Conservation (phyloP, 495 filamentous ascomycete genomes). For the Penicillium lividum region DNA sequence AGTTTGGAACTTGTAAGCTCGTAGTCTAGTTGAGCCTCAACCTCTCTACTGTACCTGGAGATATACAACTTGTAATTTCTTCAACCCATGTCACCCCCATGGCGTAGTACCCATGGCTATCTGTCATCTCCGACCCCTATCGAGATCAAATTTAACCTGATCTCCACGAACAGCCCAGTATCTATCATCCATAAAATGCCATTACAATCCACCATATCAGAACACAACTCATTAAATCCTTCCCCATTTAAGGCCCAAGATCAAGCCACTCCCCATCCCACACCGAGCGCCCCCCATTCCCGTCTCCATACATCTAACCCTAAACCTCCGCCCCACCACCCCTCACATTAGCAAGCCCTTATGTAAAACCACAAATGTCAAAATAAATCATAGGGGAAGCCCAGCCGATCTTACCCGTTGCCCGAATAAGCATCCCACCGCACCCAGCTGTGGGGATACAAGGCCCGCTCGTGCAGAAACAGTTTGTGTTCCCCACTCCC, state of each 20-base stretch:
- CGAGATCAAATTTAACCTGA: no score
- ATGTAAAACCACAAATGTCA: neutral
- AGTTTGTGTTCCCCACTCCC: neutral
- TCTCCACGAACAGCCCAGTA: no score
- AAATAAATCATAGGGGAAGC: no score
- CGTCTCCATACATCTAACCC: neutral
- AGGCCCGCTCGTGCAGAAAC: neutral
- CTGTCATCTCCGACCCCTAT: no score
- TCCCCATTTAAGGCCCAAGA: neutral
- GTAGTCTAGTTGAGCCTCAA: neutral
- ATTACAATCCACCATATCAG: neutral
- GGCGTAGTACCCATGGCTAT: no score
- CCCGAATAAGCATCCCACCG: neutral
- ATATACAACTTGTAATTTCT: no score
- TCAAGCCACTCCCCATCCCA: neutral
- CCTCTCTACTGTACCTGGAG: no score
- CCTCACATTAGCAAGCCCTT: neutral
- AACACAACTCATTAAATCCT: neutral
- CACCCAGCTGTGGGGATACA: neutral
- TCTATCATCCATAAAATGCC: neutral
- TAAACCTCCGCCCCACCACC: constrained; percentile 10
- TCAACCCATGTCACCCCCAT: no score
- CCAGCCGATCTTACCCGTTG: neutral
- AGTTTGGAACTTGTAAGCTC: neutral
- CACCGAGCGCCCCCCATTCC: neutral